Base-by-base conservation (phyloP, 2,329 filamentous ascomycete species). In the Fusarium sp. region DNA sequence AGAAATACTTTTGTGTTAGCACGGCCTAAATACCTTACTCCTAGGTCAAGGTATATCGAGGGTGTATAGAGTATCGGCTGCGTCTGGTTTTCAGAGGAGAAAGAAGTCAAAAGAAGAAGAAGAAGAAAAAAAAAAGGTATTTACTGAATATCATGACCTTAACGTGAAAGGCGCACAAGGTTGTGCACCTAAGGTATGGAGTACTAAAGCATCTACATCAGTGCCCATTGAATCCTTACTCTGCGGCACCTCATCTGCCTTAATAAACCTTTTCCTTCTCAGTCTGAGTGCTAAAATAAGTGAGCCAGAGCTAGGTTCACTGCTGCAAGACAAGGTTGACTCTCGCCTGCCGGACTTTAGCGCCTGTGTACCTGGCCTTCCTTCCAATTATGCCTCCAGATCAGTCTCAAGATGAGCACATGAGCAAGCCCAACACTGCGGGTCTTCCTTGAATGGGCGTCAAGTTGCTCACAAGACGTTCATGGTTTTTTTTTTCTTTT, bases 391-490 rank as follows among this genome's bases (percentile, higher is more conserved):
- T 33, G 42, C 22, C 55, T 70, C 62, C 57, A 52, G 69, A 72
- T 76, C 76, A 79, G 82, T 83, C 81, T 83, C 79, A 80, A 77
- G 82, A 80, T 81, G 82, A 79, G 80, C 84, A 85, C 83, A 85
- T 85, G 84, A 85, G 81, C 82, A 82, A 80, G 81, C 81, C 82
- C 79, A 83, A 80, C 72, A 71, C 75, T 82, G 81, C 79, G 81
- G 81, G 78, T 82, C 76, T 68, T 75, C 57, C 63, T 62, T 55
- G 58, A 68, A 73, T 71, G 59, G 70, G 62, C 52, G 58, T 72
- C 47, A 63, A 42, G 55, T 61, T 68, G 71, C 68, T 75, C 63
- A 71, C 74, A 63, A 72, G 68, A 75, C 75, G 47, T 64, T 60
- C 45, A 66, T 70, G 35, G 18, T 56, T 49, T 62, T 68, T 36